Conservation (phyloP, 352 stramenopile species). For the Plasmopara viticola region DNA sequence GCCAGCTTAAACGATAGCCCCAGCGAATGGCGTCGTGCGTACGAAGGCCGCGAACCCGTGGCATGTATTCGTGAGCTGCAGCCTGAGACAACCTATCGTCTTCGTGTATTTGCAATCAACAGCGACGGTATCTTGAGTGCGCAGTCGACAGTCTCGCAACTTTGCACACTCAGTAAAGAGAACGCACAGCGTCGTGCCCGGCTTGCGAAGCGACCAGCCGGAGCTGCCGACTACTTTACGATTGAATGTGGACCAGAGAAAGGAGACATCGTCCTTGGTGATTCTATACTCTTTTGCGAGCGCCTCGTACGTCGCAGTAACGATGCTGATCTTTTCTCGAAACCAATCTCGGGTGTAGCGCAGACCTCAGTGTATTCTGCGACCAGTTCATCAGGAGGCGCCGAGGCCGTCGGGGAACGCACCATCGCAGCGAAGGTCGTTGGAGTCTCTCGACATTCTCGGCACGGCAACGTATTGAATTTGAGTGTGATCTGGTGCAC, state of each 20-base stretch:
- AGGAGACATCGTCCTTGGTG: conserved; percentile 79
- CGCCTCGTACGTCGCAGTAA: conserved; percentile 59
- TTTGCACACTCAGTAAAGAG: conserved; percentile 66
- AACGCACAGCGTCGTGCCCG: conserved; percentile 42
- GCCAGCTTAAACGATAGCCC: conserved; percentile 16
- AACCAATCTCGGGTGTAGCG: conserved; percentile 7
- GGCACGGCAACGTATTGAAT: conserved; percentile 48
- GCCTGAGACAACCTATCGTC: conserved; percentile 77
- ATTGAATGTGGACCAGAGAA: conserved; percentile 58
- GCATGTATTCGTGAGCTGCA: conserved; percentile 56
- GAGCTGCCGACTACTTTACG: conserved; percentile 58
- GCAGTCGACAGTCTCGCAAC: conserved; percentile 73
- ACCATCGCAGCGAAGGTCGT: conserved; percentile 68
- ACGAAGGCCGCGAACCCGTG: conserved; percentile 72
- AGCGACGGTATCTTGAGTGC: conserved; percentile 43
- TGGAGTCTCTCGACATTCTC: conserved; percentile 36
- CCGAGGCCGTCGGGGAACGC: conserved; percentile 52
- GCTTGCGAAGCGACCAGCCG: conserved; percentile 26
- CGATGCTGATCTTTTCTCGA: conserved; percentile 24
- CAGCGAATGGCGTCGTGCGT: conserved; percentile 63
- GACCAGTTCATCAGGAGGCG: conserved; percentile 25
- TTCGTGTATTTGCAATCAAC: conserved; percentile 82
- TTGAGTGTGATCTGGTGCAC: conserved; percentile 74
- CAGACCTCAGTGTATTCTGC: conserved; percentile 46
- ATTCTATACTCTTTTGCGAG: conserved; percentile 90